Evolutionary conservation across 345 rosid species (phyloP).

Genomic region (Ricinus communis): DNA sequence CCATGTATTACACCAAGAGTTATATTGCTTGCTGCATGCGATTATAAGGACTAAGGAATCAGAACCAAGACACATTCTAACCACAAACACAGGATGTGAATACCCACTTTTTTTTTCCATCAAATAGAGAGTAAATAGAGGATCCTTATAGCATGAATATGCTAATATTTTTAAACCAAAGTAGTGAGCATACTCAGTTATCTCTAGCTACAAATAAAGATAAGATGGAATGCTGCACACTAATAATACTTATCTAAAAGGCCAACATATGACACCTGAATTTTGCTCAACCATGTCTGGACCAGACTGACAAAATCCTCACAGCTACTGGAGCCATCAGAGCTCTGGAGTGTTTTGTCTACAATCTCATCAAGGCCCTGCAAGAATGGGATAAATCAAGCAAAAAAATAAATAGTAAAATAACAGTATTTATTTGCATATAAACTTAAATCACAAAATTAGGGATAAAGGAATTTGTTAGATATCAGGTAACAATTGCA

Average conservation of each 20-base stretch:
- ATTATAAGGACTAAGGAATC: background rate
- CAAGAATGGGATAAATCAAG: conserved; percentile 30
- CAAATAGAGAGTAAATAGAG: background rate
- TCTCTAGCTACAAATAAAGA: background rate
- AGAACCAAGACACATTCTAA: background rate
- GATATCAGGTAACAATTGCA: background rate
- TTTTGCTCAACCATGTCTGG: conserved; percentile 72
- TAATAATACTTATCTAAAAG: background rate
- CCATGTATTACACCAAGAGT: background rate
- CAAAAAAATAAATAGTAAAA: conserved; percentile 5
- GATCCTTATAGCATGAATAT: background rate
- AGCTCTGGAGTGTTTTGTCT: conserved; percentile 56
- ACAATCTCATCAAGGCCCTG: conserved; percentile 88
- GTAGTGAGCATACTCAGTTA: background rate
- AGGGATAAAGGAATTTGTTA: background rate
- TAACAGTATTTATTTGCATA: background rate
- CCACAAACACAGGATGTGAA: background rate
- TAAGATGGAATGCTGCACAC: background rate
- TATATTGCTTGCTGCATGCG: background rate
- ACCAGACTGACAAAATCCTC: conserved; percentile 84
- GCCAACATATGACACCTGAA: conserved; percentile 48
- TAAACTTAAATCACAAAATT: background rate
- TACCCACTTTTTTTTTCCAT: too few species aligned
- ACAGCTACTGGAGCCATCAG: conserved; percentile 64
- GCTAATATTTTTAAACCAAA: background rate